Percentiles rank a stretch among this genome's conserved stretches.
Conservation (phyloP, 192 early-diverging fungal genomes). For the Entomortierella lignicola region DNA sequence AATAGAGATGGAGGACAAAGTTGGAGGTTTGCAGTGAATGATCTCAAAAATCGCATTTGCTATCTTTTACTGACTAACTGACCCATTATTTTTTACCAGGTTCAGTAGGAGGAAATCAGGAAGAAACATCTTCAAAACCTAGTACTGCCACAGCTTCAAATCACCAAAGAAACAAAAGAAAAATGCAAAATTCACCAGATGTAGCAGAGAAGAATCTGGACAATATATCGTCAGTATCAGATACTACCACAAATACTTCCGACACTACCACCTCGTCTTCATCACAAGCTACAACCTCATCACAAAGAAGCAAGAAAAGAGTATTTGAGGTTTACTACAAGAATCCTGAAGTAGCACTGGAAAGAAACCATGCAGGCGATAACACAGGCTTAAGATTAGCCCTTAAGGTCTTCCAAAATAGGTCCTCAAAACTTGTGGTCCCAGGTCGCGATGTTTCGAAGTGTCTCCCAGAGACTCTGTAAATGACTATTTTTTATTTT, state of each 20-base stretch:
- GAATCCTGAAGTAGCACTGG: neutral
- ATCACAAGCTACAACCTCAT: conserved; percentile 1
- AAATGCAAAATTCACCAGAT: conserved; percentile 2
- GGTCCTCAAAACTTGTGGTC: neutral
- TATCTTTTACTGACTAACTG: neutral
- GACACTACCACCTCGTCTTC: neutral
- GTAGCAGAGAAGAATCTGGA: neutral
- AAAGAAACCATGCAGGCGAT: neutral
- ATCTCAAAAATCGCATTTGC: conserved; percentile 1
- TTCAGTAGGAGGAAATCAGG: neutral
- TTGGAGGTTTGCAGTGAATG: conserved; percentile 6
- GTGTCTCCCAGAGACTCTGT: neutral
- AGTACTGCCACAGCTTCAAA: neutral
- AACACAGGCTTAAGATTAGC: neutral
- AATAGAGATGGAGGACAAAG: conserved; percentile 1
- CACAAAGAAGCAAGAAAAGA: conserved; percentile 4
- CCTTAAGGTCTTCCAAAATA: neutral
- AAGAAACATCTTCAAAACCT: neutral
- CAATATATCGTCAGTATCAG: neutral
- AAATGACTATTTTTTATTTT: neutral
- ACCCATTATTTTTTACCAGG: neutral
- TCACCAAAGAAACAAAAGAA: conserved; percentile 2
- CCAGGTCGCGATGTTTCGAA: neutral
- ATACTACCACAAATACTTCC: conserved; percentile 1
- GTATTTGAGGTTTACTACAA: neutral